These are phyloP conservation scores for Pleurostoma richardsiae DNA, from an alignment of 2,329 filamentous ascomycete genomes.

Conservation along the genomic window DNA sequence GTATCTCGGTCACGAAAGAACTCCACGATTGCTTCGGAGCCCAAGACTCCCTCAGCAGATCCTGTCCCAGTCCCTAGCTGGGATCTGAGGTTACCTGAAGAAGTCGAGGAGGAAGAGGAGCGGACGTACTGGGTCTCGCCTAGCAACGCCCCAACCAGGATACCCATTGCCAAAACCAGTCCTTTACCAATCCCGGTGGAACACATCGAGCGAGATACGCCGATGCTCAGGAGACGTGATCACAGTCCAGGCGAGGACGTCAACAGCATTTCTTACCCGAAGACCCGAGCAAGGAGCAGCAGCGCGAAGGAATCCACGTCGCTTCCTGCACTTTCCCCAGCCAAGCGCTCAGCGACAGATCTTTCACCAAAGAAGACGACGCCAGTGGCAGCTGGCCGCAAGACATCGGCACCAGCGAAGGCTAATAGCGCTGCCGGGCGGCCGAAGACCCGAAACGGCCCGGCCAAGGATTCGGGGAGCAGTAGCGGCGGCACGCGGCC, in stretches of 20 bases:
- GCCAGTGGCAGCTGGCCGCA: constrained; percentile 28
- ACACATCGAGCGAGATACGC: constrained; percentile 69
- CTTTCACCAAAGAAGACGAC: constrained; percentile 48
- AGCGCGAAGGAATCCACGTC: constrained; percentile 53
- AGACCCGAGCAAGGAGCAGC: constrained; percentile 64
- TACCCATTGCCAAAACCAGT: constrained; percentile 79
- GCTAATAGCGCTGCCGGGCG: constrained; percentile 36
- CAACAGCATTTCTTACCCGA: constrained; percentile 53
- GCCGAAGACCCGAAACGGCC: constrained; percentile 58
- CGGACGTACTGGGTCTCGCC: constrained; percentile 44
- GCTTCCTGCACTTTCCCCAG: constrained; percentile 17
- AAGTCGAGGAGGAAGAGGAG: constrained; percentile 60
- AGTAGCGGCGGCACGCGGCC: constrained; percentile 51
- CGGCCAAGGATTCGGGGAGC: constrained; percentile 39
- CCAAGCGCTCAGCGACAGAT: constrained; percentile 41
- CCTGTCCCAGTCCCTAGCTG: constrained; percentile 43
- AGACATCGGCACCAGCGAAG: constrained; percentile 38
- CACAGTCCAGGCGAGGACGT: constrained; percentile 49
- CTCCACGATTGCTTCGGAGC: constrained; percentile 30
- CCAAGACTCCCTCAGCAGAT: constrained; percentile 27
- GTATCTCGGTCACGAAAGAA: constrained; percentile 36
- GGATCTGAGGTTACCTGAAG: constrained; percentile 73
- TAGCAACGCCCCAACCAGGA: constrained; percentile 68
- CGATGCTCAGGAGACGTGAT: constrained; percentile 56
- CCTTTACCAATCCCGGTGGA: constrained; percentile 69